Conservation (phyloP, 1,139 yeast genomes). For the Hansenula lynferdii region DNA sequence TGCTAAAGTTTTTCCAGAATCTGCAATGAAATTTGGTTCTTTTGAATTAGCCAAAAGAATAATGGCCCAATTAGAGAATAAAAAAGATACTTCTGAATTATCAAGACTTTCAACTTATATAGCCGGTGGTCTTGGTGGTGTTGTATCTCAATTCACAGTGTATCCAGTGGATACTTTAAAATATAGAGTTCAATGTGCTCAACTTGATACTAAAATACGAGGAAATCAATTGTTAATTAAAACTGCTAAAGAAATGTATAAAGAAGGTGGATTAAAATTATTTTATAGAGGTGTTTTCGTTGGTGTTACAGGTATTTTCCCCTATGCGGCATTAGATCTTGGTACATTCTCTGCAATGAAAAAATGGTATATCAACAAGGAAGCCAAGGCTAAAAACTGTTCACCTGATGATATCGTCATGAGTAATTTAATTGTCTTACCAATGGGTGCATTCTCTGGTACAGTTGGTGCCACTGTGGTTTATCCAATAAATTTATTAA, state of each 20-base stretch:
- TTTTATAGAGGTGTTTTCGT: constrained; percentile 86
- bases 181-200: constrained; percentile 77
- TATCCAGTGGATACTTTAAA: constrained; percentile 96
- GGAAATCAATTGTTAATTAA: constrained; percentile 58
- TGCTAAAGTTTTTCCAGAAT: constrained; percentile 93
- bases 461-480: constrained; percentile 94
- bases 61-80: constrained; percentile 75
- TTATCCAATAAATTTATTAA: constrained; percentile 81
- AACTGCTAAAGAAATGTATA: constrained; percentile 75
- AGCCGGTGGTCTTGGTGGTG: constrained; percentile 97
- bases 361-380: constrained; percentile 61
- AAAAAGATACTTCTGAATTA: constrained; percentile 62
- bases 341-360: constrained; percentile 91
- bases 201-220: constrained; percentile 49
- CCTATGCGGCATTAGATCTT: constrained; percentile 92
- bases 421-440: constrained; percentile 75
- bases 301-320: constrained; percentile 92
- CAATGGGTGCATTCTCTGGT: constrained; percentile 93
- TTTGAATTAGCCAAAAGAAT: constrained; percentile 83
- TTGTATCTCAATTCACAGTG: constrained; percentile 83
- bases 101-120: constrained; percentile 77
- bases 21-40: constrained; percentile 96
- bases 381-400: constrained; percentile 48
- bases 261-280: constrained; percentile 69
- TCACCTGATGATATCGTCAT: constrained; percentile 63